Conservation (phyloP, 2,329 filamentous ascomycete species). For the Aureobasidium namibiae region DNA sequence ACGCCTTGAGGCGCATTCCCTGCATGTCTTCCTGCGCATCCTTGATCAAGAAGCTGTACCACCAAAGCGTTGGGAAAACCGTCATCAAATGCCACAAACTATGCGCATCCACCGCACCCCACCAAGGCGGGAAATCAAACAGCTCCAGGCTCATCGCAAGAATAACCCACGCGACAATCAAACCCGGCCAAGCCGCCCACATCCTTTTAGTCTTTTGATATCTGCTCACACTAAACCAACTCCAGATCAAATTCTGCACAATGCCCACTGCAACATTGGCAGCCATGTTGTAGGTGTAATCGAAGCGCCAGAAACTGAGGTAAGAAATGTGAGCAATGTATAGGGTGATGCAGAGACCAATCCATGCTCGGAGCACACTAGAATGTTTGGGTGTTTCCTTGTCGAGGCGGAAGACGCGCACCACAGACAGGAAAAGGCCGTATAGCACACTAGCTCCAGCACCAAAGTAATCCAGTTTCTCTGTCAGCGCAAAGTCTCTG, state of each 20-base stretch:
- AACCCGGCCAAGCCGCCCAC: slow-evolving; percentile 84
- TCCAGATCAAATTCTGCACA: slow-evolving; percentile 78
- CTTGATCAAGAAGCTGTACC: slow-evolving; percentile 89
- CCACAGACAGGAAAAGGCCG: slow-evolving; percentile 74
- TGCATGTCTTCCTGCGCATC: slow-evolving; percentile 78
- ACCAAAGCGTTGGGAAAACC: slow-evolving; percentile 76
- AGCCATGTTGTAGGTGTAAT: slow-evolving; percentile 97
- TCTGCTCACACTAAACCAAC: slow-evolving; percentile 66
- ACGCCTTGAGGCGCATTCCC: slow-evolving; percentile 63
- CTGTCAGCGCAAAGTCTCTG: slow-evolving; percentile 74
- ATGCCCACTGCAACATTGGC: slow-evolving; percentile 81
- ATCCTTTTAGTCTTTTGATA: slow-evolving; percentile 62
- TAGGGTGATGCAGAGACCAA: slow-evolving; percentile 57
- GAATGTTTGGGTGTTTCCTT: slow-evolving; percentile 30
- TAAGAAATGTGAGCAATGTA: slow-evolving; percentile 76
- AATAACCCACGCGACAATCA: slow-evolving; percentile 87
- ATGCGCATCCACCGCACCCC: slow-evolving; percentile 82
- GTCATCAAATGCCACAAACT: slow-evolving; percentile 94
- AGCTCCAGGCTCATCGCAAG: slow-evolving; percentile 93
- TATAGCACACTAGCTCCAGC: slow-evolving; percentile 87
- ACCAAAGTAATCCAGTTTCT: slow-evolving; percentile 93
- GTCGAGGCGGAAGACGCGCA: slow-evolving; percentile 80
- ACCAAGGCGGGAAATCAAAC: slow-evolving; percentile 82
- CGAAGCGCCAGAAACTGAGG: slow-evolving; percentile 77
- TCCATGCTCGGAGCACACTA: slow-evolving; percentile 63